Conservation (phyloP, 2,329 filamentous ascomycete species). For the Scytalidium lignicola region DNA sequence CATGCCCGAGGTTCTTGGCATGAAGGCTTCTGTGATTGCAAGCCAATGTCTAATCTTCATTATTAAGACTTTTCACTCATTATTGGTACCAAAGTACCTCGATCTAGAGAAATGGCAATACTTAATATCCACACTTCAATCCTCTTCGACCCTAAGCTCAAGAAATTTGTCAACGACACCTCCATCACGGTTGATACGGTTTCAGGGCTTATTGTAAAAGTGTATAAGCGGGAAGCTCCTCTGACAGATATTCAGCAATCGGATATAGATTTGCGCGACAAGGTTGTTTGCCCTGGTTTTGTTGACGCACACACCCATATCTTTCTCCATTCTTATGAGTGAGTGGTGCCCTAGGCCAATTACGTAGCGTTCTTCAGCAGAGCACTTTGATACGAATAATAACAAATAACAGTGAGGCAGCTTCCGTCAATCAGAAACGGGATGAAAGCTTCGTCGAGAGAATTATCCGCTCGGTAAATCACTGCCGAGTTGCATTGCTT, state of each 20-base stretch:
- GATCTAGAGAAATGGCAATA: constrained; percentile 12
- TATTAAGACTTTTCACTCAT: too few relatives aligned
- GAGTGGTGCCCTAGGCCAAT: constrained; percentile 6
- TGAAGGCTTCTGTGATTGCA: too few relatives aligned
- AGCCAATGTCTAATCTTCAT: too few relatives aligned
- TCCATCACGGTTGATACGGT: constrained; percentile 36
- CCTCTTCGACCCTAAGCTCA: constrained; percentile 41
- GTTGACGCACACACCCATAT: constrained; percentile 53
- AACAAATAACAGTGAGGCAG: constrained; percentile 29
- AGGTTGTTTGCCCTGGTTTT: constrained; percentile 45
- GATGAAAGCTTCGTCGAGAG: constrained; percentile 55
- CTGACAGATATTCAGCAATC: constrained; percentile 20
- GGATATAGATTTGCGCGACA: constrained; percentile 50
- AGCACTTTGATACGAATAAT: too few relatives aligned
- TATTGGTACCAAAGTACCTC: too few relatives aligned
- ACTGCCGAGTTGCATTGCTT: constrained; percentile 45
- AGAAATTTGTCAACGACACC: constrained; percentile 34
- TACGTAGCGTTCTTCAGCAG: too few relatives aligned
- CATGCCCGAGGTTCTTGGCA: too few relatives aligned
- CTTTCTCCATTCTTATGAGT: constrained; percentile 47
- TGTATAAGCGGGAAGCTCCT: constrained; percentile 24
- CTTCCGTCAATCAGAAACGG: constrained; percentile 44
- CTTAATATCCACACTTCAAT: constrained; percentile 37
- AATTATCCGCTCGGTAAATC: constrained; percentile 47
- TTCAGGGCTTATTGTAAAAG: constrained; percentile 35